phyloP scores from a whole-genome alignment of 1,284 basidiomycete genomes.

The Rhizopogon hawkerae region DNA sequence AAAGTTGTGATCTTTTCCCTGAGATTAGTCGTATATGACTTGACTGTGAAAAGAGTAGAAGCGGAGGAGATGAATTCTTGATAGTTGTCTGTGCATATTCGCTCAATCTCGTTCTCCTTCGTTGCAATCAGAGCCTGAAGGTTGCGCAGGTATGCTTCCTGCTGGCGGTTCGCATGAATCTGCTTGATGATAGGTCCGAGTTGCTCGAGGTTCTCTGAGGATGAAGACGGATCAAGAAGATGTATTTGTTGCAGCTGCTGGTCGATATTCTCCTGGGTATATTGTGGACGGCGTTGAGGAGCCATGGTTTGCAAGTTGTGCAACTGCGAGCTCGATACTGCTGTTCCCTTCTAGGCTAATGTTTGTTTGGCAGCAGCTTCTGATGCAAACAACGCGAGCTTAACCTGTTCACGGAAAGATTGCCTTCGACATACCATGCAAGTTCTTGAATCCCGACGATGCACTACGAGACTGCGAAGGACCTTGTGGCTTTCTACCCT shows the following conservation, averaged over 20 bases:
- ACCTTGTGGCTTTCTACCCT: no score
- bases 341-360: not conserved
- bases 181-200: slow-evolving; percentile 89
- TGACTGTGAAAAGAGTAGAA: slow-evolving; percentile 89
- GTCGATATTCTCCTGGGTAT: slow-evolving; percentile 74
- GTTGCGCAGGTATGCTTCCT: slow-evolving; percentile 85
- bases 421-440: no score
- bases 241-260: slow-evolving; percentile 83
- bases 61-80: slow-evolving; percentile 97
- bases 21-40: slow-evolving; percentile 78
- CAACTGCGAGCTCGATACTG: slow-evolving; percentile 11
- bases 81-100: slow-evolving; percentile 92
- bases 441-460: no score
- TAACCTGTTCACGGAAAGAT: no score
- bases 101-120: slow-evolving; percentile 95
- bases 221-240: slow-evolving; percentile 74
- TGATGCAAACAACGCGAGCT: slow-evolving; percentile 2
- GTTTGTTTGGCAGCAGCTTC: slow-evolving; percentile 25
- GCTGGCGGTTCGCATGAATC: slow-evolving; percentile 84
- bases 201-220: slow-evolving; percentile 87
- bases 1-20: slow-evolving; percentile 69
- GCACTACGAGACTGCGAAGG: no score
- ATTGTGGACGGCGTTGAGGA: slow-evolving; percentile 63
- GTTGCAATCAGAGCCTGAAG: slow-evolving; percentile 82
- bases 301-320: slow-evolving; percentile 42